Conservation (phyloP, 2,329 filamentous ascomycete species). For the Fusarium falciforme region DNA sequence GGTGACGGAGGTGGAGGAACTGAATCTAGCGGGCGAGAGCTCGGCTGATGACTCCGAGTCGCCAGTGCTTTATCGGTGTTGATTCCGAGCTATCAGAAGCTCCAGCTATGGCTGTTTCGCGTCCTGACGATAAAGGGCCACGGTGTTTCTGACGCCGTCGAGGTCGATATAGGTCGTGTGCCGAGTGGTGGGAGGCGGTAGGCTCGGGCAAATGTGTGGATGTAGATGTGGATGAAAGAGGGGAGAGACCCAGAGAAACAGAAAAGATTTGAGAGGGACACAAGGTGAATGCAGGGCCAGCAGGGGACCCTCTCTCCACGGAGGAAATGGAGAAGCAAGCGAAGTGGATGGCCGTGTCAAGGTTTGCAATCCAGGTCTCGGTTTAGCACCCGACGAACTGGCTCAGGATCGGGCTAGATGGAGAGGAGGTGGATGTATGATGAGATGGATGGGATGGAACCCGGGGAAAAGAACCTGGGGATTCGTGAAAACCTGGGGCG, state of each 20-base stretch:
- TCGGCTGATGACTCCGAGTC: slow-evolving; percentile 31
- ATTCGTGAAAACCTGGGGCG: slow-evolving; percentile 8
- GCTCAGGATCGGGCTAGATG: slow-evolving; percentile 36
- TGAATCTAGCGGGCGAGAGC: slow-evolving; percentile 10
- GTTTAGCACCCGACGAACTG: slow-evolving; percentile 38
- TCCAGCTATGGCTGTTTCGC: background rate
- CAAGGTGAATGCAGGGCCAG: slow-evolving; percentile 15
- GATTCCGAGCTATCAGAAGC: background rate
- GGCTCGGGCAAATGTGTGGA: background rate
- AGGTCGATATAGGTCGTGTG: background rate
- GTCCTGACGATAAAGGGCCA: background rate
- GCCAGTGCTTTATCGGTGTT: background rate
- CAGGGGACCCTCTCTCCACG: slow-evolving; percentile 29
- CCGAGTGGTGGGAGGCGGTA: background rate
- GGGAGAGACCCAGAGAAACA: slow-evolving; percentile 18
- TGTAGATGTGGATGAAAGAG: slow-evolving; percentile 15
- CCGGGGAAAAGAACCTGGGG: slow-evolving; percentile 5
- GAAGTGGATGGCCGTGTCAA: slow-evolving; percentile 30
- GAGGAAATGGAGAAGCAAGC: slow-evolving; percentile 28
- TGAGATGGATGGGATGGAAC: slow-evolving; percentile 12
- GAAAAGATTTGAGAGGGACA: slow-evolving; percentile 1
- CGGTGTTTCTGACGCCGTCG: background rate
- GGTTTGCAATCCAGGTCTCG: slow-evolving; percentile 23
- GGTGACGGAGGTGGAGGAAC: slow-evolving; percentile 18
- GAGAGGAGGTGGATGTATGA: slow-evolving; percentile 29